Percentiles rank a stretch among this genome's conserved stretches.
These are phyloP conservation scores for Neoarthrinium moseri DNA, from an alignment of 2,329 filamentous ascomycete species.

Conservation along the genomic window DNA sequence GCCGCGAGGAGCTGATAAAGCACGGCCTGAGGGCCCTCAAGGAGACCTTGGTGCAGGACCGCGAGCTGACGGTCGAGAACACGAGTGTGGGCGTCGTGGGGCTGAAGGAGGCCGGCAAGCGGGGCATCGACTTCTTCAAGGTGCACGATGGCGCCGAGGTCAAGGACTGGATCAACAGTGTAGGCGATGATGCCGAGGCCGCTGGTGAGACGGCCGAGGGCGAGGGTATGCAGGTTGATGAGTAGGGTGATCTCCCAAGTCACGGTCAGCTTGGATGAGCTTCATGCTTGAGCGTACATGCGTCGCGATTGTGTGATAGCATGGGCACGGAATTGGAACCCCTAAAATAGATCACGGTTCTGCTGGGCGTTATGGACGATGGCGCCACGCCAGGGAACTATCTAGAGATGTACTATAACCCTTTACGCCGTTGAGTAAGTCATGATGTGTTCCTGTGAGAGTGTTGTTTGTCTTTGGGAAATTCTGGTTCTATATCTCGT, in stretches of 20 bases:
- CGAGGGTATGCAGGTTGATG: slow-evolving; percentile 46
- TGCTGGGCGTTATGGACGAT: slow-evolving; percentile 4
- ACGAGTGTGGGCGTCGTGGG: slow-evolving; percentile 88
- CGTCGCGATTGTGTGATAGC: no score
- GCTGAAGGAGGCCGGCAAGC: slow-evolving; percentile 49
- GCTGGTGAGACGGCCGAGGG: slow-evolving; percentile 35
- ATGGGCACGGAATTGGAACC: not conserved
- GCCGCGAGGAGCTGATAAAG: slow-evolving; percentile 81
- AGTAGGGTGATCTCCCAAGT: slow-evolving; percentile 17
- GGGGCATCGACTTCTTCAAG: slow-evolving; percentile 76
- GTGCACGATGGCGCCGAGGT: slow-evolving; percentile 88
- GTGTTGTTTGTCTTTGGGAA: not conserved
- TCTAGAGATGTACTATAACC: slow-evolving; percentile 12
- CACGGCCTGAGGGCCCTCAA: slow-evolving; percentile 91
- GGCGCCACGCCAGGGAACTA: slow-evolving; percentile 11
- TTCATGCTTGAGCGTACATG: no score
- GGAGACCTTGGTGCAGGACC: slow-evolving; percentile 94
- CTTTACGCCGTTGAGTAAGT: no score
- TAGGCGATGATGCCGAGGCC: slow-evolving; percentile 55
- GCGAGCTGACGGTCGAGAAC: slow-evolving; percentile 96
- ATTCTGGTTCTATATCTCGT: slow-evolving; percentile 26
- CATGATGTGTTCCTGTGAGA: no score
- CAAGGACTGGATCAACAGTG: slow-evolving; percentile 78
- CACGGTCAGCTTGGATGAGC: no score
- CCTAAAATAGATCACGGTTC: slow-evolving; percentile 10